Base-by-base conservation (phyloP, 768 basidiomycete species). In the Gloeopeniophorella convolvens region DNA sequence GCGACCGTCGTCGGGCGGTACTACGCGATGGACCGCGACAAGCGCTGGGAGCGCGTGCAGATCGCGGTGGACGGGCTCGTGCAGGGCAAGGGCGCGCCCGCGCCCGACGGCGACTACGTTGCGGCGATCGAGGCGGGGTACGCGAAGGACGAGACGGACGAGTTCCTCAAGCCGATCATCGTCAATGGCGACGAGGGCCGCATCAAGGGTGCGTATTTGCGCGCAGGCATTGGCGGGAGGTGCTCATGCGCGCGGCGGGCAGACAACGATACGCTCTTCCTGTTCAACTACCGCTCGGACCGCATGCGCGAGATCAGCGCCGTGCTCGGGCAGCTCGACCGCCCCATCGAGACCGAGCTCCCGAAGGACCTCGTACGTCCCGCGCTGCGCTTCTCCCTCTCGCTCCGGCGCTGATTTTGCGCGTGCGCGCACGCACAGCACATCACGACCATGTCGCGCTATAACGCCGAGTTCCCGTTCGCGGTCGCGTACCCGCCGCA, bases 231-330 rank as follows among this genome's bases (percentile, higher is more conserved):
- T n/a, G n/a, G n/a, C n/a, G n/a, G n/a, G n/a, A n/a, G n/a, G n/a
- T n/a, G 10, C 15, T 42, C 33, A 40, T 4, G 30, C n/a, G n/a
- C n/a, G n/a, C n/a, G 31, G 6, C 33, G 5, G 30, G 7, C 56
- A 90, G 90, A 91, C 50, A 76, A 72, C 35, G 93, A 96, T 66
- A 94, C 92, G 0, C 63, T 97, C 4, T 96, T 95, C 78, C 82
- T 89, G 71, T 97, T 95, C 82, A 97, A 97, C 73, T 96, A 97
- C 68, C 84, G 94, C 54, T 94, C 93, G 0, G 93, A 97, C 66
- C 84, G 94, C 45, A 90, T 97, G 87, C 82, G 93, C 40, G 93
- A 97, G 69, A 84, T 96, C 54, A 76, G 71, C n/a, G 70, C 77
- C 24, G 80, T 97, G 7, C 77, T 96, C 45, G 93, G 92, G 16